Percentiles rank a stretch among this genome's conserved stretches.
phyloP scores from a whole-genome alignment of 2,329 filamentous ascomycete genomes.

The Zymoseptoria ardabiliae region DNA sequence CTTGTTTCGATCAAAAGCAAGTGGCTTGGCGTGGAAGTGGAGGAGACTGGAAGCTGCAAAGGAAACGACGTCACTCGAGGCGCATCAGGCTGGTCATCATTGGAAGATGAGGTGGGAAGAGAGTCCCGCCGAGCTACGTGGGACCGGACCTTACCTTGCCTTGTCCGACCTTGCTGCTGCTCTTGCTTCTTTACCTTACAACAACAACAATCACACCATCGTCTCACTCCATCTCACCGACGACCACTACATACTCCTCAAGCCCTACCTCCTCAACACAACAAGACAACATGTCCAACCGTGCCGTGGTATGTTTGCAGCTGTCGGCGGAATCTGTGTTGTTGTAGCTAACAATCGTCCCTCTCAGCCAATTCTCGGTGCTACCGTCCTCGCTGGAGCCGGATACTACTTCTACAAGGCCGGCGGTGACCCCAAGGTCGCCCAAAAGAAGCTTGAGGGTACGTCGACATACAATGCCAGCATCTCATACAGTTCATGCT shows the following conservation, averaged over 20 bases:
- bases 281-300: constrained; percentile 18
- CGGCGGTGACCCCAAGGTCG: constrained; percentile 71
- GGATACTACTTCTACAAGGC: constrained; percentile 90
- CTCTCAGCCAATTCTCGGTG: constrained; percentile 35
- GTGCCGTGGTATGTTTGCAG: constrained; percentile 7
- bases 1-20: neutral
- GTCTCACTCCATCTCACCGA: neutral
- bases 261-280: neutral
- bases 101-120: neutral
- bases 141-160: neutral
- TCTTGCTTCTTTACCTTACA: neutral
- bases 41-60: neutral
- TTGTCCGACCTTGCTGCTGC: neutral
- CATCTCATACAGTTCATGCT: neutral
- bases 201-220: neutral
- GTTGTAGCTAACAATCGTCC: neutral
- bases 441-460: constrained; percentile 86
- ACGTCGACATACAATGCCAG: constrained; percentile 29
- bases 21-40: neutral
- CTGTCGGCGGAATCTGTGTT: neutral
- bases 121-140: neutral
- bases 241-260: neutral
- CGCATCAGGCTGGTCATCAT: neutral
- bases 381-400: constrained; percentile 56
- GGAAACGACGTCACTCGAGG: neutral